Evolutionary conservation across 148 eudicot species (phyloP).

Genomic region (Spergularia marina): DNA sequence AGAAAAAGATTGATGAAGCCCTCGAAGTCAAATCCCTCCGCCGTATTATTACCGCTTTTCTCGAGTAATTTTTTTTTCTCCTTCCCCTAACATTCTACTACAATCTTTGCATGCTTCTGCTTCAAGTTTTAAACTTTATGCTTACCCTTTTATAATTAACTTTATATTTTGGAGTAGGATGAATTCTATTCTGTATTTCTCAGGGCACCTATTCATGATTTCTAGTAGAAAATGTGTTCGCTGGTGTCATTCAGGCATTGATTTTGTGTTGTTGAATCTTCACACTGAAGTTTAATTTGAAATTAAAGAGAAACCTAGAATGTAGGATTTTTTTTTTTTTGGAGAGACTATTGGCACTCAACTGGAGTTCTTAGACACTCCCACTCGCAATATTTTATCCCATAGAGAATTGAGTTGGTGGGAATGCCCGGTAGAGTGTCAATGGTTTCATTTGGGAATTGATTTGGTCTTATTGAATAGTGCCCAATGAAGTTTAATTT

Average conservation of each 20-base stretch:
- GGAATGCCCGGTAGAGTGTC: no score
- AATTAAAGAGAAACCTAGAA: background rate
- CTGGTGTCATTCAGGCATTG: background rate
- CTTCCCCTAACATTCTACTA: background rate
- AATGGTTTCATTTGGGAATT: no score
- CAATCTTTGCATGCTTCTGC: background rate
- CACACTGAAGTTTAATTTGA: background rate
- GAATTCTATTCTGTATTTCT: background rate
- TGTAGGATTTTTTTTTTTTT: no score
- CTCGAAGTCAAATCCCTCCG: slow-evolving; percentile 86
- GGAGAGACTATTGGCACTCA: no score
- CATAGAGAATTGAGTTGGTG: no score
- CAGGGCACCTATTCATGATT: background rate
- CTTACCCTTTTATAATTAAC: background rate
- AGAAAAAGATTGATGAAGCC: slow-evolving; percentile 63
- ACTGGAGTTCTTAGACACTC: no score
- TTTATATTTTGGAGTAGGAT: no score
- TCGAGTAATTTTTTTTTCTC: slow-evolving; percentile 45
- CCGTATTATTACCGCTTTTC: slow-evolving; percentile 78
- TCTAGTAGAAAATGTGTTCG: background rate
- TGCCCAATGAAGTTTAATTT: no score
- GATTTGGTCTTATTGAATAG: no score
- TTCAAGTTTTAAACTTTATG: no score
- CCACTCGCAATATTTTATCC: no score
- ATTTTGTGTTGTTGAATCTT: background rate